Base-by-base conservation (phyloP, 768 basidiomycete species). In the Piloderma croceum region DNA sequence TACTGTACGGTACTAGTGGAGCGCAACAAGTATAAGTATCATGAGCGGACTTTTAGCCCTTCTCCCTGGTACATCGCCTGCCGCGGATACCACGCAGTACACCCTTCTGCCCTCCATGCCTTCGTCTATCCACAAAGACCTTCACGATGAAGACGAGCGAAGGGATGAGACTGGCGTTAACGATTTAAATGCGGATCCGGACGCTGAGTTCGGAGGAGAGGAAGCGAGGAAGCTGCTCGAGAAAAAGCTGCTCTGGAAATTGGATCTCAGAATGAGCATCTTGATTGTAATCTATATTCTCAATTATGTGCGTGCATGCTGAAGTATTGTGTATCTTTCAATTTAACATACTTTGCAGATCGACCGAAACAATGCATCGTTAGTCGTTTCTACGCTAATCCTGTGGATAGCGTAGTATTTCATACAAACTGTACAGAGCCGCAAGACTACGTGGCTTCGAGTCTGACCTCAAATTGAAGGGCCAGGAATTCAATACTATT, bases 391-490 rank as follows among this genome's bases (percentile, higher is more conserved):
- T 31, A 33, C 37, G 34, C 23, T 33, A 12, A 34, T 25, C 23
- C 4, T 11, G 34, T 6, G 36, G 33, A 32, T 40, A 35, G 27
- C 10, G 10, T 15, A 29, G 10, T 15, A 29, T 29, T 29, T 29
- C 27, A 29, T 15, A 9, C 27, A 9, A 15, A 29, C 10, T 29
- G n/a, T n/a, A n/a, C 48, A 85, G 85, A 32, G 84, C 82, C 9
- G 86, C 84, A 23, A 71, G 86, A 39, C 64, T 87, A 31, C 70
- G 76, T 24, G 86, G 85, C 0, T 81, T 88, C 39, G 80, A 84
- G 52, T 63, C 68, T 36, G 84, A 88, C 57, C 68, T 88, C 22
- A 61, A 73, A 27, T 65, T 88, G 13, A 60, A 72, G 46, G 79
- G 75, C 27, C 61, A 69, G 39, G 69, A 87, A 49, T 88, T 85